phyloP scores from a whole-genome alignment of 2,329 filamentous ascomycete species.

The Talaromyces marneffei region DNA sequence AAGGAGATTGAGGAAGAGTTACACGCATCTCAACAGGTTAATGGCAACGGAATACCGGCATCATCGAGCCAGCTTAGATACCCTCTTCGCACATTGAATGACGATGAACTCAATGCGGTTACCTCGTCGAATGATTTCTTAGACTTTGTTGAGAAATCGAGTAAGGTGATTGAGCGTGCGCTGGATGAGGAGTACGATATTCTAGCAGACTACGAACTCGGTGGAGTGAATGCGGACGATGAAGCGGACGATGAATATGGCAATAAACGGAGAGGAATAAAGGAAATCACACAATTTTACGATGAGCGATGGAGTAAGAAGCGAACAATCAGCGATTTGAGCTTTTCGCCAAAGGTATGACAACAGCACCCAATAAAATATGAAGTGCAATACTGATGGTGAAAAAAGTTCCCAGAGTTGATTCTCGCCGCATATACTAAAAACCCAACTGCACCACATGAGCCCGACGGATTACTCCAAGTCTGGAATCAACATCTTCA shows the following conservation, averaged over 20 bases:
- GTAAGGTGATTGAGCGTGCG: constrained; percentile 93
- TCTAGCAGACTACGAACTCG: constrained; percentile 84
- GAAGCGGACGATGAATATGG: constrained; percentile 67
- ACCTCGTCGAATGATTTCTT: constrained; percentile 89
- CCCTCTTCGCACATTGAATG: constrained; percentile 70
- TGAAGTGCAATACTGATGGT: background rate
- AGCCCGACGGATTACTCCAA: constrained; percentile 87
- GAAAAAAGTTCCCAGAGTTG: constrained; percentile 69
- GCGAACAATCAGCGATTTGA: constrained; percentile 90
- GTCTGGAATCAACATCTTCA: constrained; percentile 97
- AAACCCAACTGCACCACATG: constrained; percentile 88
- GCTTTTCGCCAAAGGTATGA: constrained; percentile 79
- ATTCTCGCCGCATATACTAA: constrained; percentile 95
- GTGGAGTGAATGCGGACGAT: constrained; percentile 63
- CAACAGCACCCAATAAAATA: too few relatives aligned
- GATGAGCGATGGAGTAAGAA: constrained; percentile 96
- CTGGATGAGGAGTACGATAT: constrained; percentile 96
- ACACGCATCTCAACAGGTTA: constrained; percentile 55
- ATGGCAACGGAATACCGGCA: constrained; percentile 28
- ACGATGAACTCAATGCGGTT: constrained; percentile 83
- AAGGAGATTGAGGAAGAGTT: constrained; percentile 92
- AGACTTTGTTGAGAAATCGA: constrained; percentile 90
- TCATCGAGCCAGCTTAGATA: constrained; percentile 53
- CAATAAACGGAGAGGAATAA: constrained; percentile 46
- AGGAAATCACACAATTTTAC: constrained; percentile 87